These are phyloP conservation scores for Tetrapisispora iriomotensis DNA, from an alignment of 805 yeast species.

Conservation along the genomic window DNA sequence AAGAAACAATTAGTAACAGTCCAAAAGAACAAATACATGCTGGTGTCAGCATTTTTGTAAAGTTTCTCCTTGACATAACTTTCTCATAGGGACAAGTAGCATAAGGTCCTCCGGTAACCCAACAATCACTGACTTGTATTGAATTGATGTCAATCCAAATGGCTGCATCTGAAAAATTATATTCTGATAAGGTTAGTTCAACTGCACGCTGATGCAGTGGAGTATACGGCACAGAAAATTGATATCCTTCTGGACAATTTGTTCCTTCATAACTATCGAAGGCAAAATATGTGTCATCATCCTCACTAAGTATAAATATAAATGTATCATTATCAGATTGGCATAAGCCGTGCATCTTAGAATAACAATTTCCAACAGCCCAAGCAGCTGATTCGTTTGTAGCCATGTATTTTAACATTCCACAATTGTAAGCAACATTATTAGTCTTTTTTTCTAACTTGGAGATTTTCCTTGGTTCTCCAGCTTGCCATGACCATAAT, in stretches of 20 bases:
- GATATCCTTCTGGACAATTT: constrained; percentile 30
- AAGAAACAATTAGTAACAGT: constrained; percentile 40
- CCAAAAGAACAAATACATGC: constrained; percentile 49
- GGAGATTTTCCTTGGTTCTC: constrained; percentile 36
- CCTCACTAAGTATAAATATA: constrained; percentile 35
- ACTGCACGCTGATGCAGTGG: constrained; percentile 37
- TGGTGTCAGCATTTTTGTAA: constrained; percentile 57
- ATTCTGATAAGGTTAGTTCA: constrained; percentile 8
- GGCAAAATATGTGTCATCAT: constrained; percentile 36
- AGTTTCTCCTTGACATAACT: constrained; percentile 43
- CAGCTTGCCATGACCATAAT: constrained; percentile 69
- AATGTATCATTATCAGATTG: constrained; percentile 31
- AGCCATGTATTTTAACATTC: constrained; percentile 23
- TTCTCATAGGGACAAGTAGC: constrained; percentile 70
- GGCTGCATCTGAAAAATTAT: constrained; percentile 5
- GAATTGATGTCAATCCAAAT: constrained; percentile 79
- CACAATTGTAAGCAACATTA: constrained; percentile 38
- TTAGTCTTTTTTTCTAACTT: constrained; percentile 11
- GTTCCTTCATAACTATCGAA: constrained; percentile 16
- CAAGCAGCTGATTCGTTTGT: constrained; percentile 38
- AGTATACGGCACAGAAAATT: constrained; percentile 40
- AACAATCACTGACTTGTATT: constrained; percentile 61
- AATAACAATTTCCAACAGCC: constrained; percentile 59
- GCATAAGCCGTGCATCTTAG: constrained; percentile 46
- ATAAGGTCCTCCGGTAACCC: constrained; percentile 76